phyloP scores from a whole-genome alignment of 208 protist genomes.

The Acanthamoeba healyi region DNA sequence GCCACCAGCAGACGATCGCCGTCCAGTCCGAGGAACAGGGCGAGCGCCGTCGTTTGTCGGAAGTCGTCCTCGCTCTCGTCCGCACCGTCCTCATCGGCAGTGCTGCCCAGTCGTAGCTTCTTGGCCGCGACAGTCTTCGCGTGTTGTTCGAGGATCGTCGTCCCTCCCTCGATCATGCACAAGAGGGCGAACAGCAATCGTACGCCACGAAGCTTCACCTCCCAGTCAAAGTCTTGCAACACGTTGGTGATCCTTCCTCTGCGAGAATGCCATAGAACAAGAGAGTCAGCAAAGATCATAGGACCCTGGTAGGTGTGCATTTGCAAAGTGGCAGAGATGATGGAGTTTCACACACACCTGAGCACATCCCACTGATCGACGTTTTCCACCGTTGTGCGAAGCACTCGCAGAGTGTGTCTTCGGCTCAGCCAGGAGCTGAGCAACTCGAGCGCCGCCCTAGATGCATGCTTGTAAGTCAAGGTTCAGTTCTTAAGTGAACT shows the following conservation, averaged over 20 bases:
- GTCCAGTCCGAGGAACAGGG: not conserved
- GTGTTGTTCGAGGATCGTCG: not conserved
- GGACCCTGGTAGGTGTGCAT: too few relatives aligned
- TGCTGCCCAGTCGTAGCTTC: not conserved
- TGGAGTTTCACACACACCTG: not conserved
- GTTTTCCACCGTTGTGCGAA: not conserved
- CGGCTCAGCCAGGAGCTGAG: not conserved
- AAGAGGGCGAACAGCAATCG: not conserved
- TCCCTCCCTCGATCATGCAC: not conserved
- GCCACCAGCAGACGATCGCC: not conserved
- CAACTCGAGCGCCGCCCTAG: not conserved
- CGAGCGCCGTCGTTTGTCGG: not conserved
- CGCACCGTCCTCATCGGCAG: not conserved
- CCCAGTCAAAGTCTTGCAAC: conserved; percentile 34
- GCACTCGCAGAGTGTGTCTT: not conserved
- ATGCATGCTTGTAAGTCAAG: not conserved
- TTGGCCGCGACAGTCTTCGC: not conserved
- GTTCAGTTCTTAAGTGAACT: too few relatives aligned
- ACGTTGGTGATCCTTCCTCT: not conserved
- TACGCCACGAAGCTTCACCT: conserved; percentile 14
- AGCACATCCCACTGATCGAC: not conserved
- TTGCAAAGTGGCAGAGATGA: not conserved
- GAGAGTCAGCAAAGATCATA: not conserved
- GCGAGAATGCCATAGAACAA: too few relatives aligned
- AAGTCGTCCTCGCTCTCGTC: not conserved